phyloP scores from a whole-genome alignment of 805 yeast species.

The Lachancea nothofagi region DNA sequence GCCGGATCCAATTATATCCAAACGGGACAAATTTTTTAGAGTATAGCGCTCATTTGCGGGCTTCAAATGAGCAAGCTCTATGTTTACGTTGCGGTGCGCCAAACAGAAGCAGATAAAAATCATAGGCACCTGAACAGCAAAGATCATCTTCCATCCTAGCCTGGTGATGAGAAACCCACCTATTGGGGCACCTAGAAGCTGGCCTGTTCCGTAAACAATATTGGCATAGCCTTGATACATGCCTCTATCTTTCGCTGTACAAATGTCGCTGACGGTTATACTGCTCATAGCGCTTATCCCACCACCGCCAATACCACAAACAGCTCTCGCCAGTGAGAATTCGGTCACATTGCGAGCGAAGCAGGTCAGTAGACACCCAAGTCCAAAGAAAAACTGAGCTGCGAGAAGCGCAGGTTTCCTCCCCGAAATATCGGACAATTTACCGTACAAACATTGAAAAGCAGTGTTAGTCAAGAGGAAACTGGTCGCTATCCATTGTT shows the following conservation, averaged over 20 bases:
- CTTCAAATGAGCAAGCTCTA: conserved; percentile 45
- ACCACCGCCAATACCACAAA: conserved; percentile 90
- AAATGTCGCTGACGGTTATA: conserved; percentile 69
- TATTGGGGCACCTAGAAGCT: conserved; percentile 60
- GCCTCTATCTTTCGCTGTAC: conserved; percentile 72
- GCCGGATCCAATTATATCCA: conserved; percentile 65
- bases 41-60: conserved; percentile 41
- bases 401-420: conserved; percentile 40
- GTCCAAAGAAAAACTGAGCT: conserved; percentile 39
- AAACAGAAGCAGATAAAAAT: conserved; percentile 35
- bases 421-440: conserved; percentile 49
- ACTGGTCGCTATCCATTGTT: conserved; percentile 65
- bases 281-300: conserved; percentile 74
- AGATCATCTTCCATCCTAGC: conserved; percentile 62
- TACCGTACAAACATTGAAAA: conserved; percentile 63
- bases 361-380: conserved; percentile 44
- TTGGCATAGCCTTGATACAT: conserved; percentile 79
- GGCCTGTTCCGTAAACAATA: conserved; percentile 69
- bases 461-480: conserved; percentile 59
- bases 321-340: conserved; percentile 52
- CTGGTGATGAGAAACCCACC: conserved; percentile 56
- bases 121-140: conserved; percentile 46
- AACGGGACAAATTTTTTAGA: conserved; percentile 45
- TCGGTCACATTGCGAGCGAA: conserved; percentile 30
- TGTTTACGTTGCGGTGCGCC: conserved; percentile 36